Conservation (phyloP, 2,329 filamentous ascomycete genomes). For the Phyllachora maydis region DNA sequence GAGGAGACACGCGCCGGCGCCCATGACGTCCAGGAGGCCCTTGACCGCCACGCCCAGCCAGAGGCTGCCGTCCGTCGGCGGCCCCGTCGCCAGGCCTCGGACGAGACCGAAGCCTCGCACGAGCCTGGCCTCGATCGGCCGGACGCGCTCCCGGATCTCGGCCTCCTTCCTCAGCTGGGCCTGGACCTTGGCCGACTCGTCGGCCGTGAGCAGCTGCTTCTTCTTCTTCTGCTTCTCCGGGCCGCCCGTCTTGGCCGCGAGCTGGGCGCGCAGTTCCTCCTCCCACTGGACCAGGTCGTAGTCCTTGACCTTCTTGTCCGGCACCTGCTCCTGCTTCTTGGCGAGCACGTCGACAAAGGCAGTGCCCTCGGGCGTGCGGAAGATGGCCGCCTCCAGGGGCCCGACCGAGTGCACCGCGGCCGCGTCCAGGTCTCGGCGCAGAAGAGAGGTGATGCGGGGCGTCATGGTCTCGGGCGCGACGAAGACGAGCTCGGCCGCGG, state of each 20-base stretch:
- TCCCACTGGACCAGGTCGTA: slow-evolving; percentile 97
- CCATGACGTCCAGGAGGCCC: slow-evolving; percentile 51
- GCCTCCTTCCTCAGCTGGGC: slow-evolving; percentile 78
- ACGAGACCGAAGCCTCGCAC: slow-evolving; percentile 75
- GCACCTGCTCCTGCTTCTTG: slow-evolving; percentile 50
- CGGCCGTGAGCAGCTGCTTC: slow-evolving; percentile 68
- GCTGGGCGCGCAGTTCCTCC: slow-evolving; percentile 65
- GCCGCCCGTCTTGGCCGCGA: slow-evolving; percentile 90
- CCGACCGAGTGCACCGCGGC: slow-evolving; percentile 52
- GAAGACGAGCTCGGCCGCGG: slow-evolving; percentile 81
- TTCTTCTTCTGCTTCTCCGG: slow-evolving; percentile 78
- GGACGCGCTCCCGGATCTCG: slow-evolving; percentile 54
- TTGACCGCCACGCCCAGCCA: slow-evolving; percentile 77
- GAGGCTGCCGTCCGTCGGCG: slow-evolving; percentile 68
- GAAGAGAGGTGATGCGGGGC: slow-evolving; percentile 51
- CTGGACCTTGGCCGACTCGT: slow-evolving; percentile 79
- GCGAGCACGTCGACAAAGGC: slow-evolving; percentile 80
- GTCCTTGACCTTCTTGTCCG: slow-evolving; percentile 83
- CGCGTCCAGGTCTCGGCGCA: slow-evolving; percentile 53
- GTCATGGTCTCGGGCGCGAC: slow-evolving; percentile 73
- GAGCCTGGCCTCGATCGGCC: slow-evolving; percentile 47
- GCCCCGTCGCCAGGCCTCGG: slow-evolving; percentile 59
- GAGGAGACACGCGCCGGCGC: slow-evolving; percentile 62
- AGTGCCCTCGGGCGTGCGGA: slow-evolving; percentile 73
- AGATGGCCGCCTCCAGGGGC: slow-evolving; percentile 80